Percentiles rank a stretch among this genome's conserved stretches.
Conservation (phyloP, 2,329 filamentous ascomycete species). For the Diatrype stigma region DNA sequence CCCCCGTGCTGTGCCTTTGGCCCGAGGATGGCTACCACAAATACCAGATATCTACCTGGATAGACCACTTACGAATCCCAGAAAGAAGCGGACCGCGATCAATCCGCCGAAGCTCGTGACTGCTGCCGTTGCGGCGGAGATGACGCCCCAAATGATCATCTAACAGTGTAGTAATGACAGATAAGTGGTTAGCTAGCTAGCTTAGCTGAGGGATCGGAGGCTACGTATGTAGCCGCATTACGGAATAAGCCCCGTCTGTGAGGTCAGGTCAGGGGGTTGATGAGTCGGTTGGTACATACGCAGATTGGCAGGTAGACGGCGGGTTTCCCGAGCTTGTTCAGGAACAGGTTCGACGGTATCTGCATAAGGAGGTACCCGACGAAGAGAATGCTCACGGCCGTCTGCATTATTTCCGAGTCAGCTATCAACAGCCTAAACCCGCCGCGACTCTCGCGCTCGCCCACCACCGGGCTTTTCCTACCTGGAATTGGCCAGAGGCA, state of each 20-base stretch:
- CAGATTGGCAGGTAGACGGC: slow-evolving; percentile 41
- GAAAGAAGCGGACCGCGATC: slow-evolving; percentile 37
- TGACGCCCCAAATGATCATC: slow-evolving; percentile 47
- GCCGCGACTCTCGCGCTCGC: not conserved
- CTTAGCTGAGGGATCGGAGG: no score
- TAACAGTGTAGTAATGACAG: no score
- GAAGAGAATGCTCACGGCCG: slow-evolving; percentile 47
- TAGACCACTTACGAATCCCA: slow-evolving; percentile 31
- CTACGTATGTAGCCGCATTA: no score
- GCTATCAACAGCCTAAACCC: no score
- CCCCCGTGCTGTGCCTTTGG: not conserved
- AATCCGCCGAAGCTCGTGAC: slow-evolving; percentile 32
- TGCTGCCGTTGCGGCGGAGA: slow-evolving; percentile 37
- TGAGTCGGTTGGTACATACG: no score
- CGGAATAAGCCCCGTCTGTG: no score
- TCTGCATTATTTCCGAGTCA: slow-evolving; percentile 23
- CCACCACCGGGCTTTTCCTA: slow-evolving; percentile 10
- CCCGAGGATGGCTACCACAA: no score
- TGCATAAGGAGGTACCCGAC: slow-evolving; percentile 49
- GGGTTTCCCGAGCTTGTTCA: slow-evolving; percentile 48
- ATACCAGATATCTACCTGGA: not conserved
- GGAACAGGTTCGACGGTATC: slow-evolving; percentile 46
- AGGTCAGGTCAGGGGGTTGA: no score
- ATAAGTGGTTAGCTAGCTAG: no score
- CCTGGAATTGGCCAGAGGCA: slow-evolving; percentile 31